Conservation (phyloP, 345 rosid genomes). For the Euphorbia peplus region DNA sequence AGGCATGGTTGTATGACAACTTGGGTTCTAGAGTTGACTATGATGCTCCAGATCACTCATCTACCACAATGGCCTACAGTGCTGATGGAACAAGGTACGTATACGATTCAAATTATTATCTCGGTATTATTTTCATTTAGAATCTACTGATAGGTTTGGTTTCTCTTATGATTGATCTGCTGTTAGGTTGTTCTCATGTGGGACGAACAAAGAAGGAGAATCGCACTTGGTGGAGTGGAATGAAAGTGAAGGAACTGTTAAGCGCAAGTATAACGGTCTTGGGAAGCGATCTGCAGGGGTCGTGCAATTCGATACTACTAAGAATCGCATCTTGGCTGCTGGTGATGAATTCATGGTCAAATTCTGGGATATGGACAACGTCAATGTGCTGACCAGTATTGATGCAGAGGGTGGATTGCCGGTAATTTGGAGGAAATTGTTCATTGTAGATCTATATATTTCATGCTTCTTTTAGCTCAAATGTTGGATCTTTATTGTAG, state of each 20-base stretch:
- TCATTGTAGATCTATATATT: constrained; percentile 11
- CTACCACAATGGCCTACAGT: constrained; percentile 74
- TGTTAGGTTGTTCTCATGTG: constrained; percentile 71
- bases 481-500: constrained; percentile 37
- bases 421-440: constrained; percentile 37
- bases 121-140: constrained; percentile 6
- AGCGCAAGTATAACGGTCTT: constrained; percentile 58
- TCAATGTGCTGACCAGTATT: constrained; percentile 48
- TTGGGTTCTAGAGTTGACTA: constrained; percentile 75
- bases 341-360: constrained; percentile 78
- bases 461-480: constrained; percentile 13
- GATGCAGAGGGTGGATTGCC: constrained; percentile 81
- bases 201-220: constrained; percentile 79
- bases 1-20: constrained; percentile 81
- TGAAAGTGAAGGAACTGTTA: constrained; percentile 81
- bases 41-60: constrained; percentile 73
- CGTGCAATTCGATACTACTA: constrained; percentile 85
- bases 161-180: constrained; percentile 18
- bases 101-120: background rate
- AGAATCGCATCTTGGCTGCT: constrained; percentile 76
- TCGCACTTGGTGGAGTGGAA: constrained; percentile 85
- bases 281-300: constrained; percentile 63
- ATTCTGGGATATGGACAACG: constrained; percentile 81
- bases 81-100: constrained; percentile 79
- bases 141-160: constrained; percentile 1